Base-by-base conservation (phyloP, 352 stramenopile genomes). In the Vaucheria bursata region DNA sequence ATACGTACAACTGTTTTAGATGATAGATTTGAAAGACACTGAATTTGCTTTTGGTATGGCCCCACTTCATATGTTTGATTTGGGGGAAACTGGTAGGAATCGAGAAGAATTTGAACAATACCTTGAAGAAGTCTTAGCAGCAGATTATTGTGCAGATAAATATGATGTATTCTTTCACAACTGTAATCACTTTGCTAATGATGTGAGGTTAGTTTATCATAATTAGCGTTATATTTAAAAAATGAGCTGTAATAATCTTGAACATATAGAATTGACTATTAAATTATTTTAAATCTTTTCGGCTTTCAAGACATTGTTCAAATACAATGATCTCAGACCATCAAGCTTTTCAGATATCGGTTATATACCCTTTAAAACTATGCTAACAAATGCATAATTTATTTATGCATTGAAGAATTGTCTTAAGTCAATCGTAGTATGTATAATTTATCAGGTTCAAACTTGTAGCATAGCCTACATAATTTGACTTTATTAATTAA, bases 111-210 rank as follows among this genome's bases (percentile, higher is more conserved):
- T 74, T 68, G 69, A 74, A 40, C 37, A 1, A 18, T 74, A 71
- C 50, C 50, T 74, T 29, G 69, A 74, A 52, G 69, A 74, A n/a
- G 69, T 70, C 18, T 31, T 74, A 52, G 34, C n/a, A 74, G 18
- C 1, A 33, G 32, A 50, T n/a, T 74, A 70, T 31, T 33, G 73
- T 12, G 50, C 50, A 6, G 69, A 74, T 7, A 74, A 34, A 1
- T 74, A 74, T 50, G 50, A 74, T 25, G 69, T 74, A 35, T 74
- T 74, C 69, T 70, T 50, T 29, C 69, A 74, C 50, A 74, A 74
- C 50, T 74, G 69, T 40, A 74, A 74, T 31, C 69, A 74, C 50
- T 74, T 74, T 52, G 45, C 45, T 25, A 59, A 59, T 25, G 45
- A 59, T 25, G 45, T 59, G 12, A 59, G 45, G 45, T 59, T 18